Evolutionary conservation across 768 basidiomycete genomes (phyloP), one percentile per base, ranked within the genome.

Genomic region (Inosperma sp.): DNA sequence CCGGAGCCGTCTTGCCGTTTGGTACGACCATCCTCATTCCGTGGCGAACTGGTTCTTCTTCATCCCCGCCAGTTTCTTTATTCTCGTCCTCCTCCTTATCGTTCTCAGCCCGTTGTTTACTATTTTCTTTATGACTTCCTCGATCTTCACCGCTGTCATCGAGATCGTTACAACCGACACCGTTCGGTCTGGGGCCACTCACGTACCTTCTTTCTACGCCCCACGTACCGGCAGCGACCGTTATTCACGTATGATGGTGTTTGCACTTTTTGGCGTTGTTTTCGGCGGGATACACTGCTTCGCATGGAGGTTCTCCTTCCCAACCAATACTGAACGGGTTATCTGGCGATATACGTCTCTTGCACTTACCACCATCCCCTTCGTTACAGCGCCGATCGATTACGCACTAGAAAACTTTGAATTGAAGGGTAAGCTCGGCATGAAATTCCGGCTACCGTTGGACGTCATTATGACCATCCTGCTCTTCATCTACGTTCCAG

Each of bases 261-360:
- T 48, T 23, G 45, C 44, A 12, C 16, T 48, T 3, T 47, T 53
- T 9, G 52, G 30, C n/a, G 17, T 48, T 27, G 25, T 56, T 3
- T 57, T 57, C 22, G 60, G 60, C 1, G 50, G 58, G 1, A 41
- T 61, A 10, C 59, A 61, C 27, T 41, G 33, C n/a, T 44, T 56
- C 10, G 59, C 50, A 3, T 56, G 56, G 56, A 39, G 33, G 6
- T 52, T 50, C 22, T 21, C 35, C 7, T 61, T 58, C 30, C 55
- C 59, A 7, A 47, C 55, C 4, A 2, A 13, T 7, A 22, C 29
- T 3, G 56, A 56, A 21, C 19, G 36, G 7, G 14, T 26, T 1
- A n/a, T 59, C 2, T 59, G 58, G 52, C 37, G 39, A 9, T 31
- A 25, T 5, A 35, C 52, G 21, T 37, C 36, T 7, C 14, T 40